These are phyloP conservation scores for Warburgia ugandensis DNA, from an alignment of 164 flowering plant genomes.

Conservation along the genomic window DNA sequence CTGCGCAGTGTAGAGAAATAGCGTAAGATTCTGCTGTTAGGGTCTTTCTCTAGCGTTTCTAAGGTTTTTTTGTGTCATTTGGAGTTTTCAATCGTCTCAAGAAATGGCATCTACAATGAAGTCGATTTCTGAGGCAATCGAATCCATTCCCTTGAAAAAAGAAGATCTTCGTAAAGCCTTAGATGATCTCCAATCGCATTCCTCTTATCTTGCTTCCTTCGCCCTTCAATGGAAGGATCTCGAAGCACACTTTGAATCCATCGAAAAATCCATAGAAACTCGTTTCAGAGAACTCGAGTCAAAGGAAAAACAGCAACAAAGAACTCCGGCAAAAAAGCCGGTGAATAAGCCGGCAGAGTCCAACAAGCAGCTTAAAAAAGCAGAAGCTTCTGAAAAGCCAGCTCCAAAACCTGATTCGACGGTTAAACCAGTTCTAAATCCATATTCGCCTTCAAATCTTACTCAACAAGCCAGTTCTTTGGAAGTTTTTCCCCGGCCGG, in stretches of 20 bases:
- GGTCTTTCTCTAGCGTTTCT: too few relatives aligned
- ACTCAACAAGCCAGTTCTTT: too few relatives aligned
- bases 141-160: slow-evolving; percentile 28
- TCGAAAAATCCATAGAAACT: slow-evolving; percentile 24
- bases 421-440: too few relatives aligned
- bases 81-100: too few relatives aligned
- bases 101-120: too few relatives aligned
- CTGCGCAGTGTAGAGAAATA: too few relatives aligned
- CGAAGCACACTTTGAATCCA: slow-evolving; percentile 49
- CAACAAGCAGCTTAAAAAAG: too few relatives aligned
- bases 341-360: too few relatives aligned
- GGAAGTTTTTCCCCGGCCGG: slow-evolving; percentile 23
- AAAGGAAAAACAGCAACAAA: slow-evolving; percentile 2
- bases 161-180: slow-evolving; percentile 35
- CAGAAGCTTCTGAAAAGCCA: background rate
- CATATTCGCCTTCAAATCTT: too few relatives aligned
- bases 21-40: too few relatives aligned
- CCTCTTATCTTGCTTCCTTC: slow-evolving; percentile 37
- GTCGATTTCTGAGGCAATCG: slow-evolving; percentile 30
- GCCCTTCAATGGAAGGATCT: slow-evolving; percentile 53
- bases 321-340: background rate
- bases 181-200: slow-evolving; percentile 30
- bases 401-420: background rate
- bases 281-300: slow-evolving; percentile 20
- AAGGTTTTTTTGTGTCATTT: too few relatives aligned